Evolutionary conservation across 768 basidiomycete genomes (phyloP).

Genomic region (Amanita pallidorosea): DNA sequence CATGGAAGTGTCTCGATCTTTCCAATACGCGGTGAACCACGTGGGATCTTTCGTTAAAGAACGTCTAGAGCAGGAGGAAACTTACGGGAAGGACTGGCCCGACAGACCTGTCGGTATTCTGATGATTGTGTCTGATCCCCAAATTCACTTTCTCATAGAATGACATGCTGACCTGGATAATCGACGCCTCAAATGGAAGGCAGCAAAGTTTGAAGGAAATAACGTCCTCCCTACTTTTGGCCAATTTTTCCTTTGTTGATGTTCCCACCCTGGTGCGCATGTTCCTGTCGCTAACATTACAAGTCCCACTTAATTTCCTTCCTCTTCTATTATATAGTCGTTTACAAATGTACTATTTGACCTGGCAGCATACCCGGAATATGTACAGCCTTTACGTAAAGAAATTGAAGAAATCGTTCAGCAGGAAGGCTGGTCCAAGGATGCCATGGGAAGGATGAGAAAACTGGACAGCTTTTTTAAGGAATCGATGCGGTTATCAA

Average conservation of each 20-base stretch:
- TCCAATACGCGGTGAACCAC: no score
- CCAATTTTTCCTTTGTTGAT: conserved; percentile 34
- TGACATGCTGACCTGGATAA: conserved; percentile 36
- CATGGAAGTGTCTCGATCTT: no score
- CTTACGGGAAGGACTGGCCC: no score
- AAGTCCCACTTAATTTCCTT: neutral
- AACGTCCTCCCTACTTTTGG: conserved; percentile 20
- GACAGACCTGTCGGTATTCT: no score
- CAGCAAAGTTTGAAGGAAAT: conserved; percentile 17
- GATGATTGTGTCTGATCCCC: neutral
- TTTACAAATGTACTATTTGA: conserved; percentile 15
- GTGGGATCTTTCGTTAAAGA: no score
- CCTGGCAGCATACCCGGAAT: conserved; percentile 17
- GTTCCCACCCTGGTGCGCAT: conserved; percentile 26
- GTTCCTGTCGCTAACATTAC: neutral
- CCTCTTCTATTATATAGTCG: conserved; percentile 19
- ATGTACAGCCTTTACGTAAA: conserved; percentile 23
- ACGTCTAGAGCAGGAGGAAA: no score
- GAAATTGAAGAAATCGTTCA: conserved; percentile 28
- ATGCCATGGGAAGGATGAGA: conserved; percentile 24
- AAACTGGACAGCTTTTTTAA: conserved; percentile 35
- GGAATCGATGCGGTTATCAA: conserved; percentile 23
- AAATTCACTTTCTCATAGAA: conserved; percentile 17
- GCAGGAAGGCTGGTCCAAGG: conserved; percentile 27
- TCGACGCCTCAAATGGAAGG: conserved; percentile 23